Evolutionary conservation across 768 basidiomycete species (phyloP).

Genomic region (Boletus fagicola): DNA sequence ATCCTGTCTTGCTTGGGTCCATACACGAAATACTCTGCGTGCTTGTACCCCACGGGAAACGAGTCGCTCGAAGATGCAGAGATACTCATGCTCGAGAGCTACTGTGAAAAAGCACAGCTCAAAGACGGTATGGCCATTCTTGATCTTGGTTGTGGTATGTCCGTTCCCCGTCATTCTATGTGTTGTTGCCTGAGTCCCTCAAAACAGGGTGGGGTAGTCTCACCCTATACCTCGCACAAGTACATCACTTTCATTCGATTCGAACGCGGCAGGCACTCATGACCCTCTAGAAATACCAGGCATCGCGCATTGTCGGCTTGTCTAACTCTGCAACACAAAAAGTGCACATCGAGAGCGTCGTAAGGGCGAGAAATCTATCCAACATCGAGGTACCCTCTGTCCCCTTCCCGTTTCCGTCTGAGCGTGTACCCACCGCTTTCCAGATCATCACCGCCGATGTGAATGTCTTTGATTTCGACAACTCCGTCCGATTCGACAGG

Average conservation of each 20-base stretch:
- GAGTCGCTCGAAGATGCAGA: neutral
- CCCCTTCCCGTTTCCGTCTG: neutral
- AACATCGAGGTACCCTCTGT: neutral
- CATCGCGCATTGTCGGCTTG: neutral
- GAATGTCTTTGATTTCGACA: neutral
- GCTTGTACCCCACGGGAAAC: neutral
- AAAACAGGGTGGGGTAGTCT: neutral
- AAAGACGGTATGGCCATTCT: neutral
- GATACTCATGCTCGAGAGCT: neutral
- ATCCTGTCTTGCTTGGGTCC: neutral
- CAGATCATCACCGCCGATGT: neutral
- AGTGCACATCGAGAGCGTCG: neutral
- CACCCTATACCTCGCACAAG: neutral
- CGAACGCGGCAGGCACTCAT: neutral
- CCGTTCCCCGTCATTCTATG: neutral
- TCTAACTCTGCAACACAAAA: neutral
- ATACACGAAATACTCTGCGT: neutral
- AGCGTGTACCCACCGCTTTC: neutral
- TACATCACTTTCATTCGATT: neutral
- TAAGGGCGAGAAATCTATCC: no score
- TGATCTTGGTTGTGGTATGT: neutral
- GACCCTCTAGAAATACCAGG: neutral
- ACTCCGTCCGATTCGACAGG: neutral
- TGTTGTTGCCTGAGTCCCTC: neutral
- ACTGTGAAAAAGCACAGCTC: neutral